phyloP scores from a whole-genome alignment of 2,329 filamentous ascomycete genomes.

The Claviceps purpurea region DNA sequence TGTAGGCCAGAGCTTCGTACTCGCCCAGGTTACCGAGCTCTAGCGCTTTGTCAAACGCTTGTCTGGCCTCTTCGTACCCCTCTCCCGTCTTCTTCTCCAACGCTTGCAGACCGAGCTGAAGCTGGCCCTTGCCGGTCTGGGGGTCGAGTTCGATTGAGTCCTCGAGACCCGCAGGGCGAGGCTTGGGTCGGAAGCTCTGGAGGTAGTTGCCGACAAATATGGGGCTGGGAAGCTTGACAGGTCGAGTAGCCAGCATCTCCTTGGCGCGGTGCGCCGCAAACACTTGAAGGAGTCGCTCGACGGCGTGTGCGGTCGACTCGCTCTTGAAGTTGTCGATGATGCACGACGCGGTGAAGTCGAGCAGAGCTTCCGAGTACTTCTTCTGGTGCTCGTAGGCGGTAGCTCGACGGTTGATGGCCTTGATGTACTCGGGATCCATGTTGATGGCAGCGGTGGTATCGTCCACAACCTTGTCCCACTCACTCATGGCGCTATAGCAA shows the following conservation, averaged over 20 bases:
- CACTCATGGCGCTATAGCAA: constrained; percentile 83
- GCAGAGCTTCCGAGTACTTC: constrained; percentile 82
- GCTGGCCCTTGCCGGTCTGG: constrained; percentile 68
- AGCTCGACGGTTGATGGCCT: constrained; percentile 90
- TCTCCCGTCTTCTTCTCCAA: constrained; percentile 80
- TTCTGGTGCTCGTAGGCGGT: constrained; percentile 92
- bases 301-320: constrained; percentile 72
- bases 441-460: constrained; percentile 91
- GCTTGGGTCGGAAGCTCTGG: constrained; percentile 85
- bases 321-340: constrained; percentile 98
- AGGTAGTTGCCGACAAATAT: constrained; percentile 98
- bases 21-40: constrained; percentile 69
- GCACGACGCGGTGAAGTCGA: constrained; percentile 97
- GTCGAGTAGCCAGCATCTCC: constrained; percentile 73
- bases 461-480: constrained; percentile 94
- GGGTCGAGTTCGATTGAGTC: constrained; percentile 66
- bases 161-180: constrained; percentile 68
- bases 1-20: constrained; percentile 83
- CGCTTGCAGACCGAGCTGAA: constrained; percentile 69
- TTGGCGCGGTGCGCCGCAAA: constrained; percentile 91
- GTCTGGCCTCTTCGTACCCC: constrained; percentile 78
- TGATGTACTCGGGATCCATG: constrained; percentile 92
- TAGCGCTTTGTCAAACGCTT: constrained; percentile 77
- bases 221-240: constrained; percentile 79
- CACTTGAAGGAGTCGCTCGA: constrained; percentile 90